Conservation (phyloP, 2,329 filamentous ascomycete species). For the Fusarium napiforme region DNA sequence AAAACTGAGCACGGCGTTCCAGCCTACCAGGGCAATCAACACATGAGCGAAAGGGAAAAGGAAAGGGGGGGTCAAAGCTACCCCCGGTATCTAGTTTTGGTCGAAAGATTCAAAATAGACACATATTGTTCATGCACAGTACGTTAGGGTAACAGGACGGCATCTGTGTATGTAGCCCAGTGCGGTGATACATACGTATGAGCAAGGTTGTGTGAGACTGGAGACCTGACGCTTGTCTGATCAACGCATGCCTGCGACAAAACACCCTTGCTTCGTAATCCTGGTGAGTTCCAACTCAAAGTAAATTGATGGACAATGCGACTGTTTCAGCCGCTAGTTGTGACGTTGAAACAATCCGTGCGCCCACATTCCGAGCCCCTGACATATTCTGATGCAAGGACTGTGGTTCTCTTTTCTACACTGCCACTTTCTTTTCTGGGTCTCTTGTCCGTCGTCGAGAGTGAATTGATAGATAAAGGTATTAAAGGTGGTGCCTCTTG, state of each 20-base stretch:
- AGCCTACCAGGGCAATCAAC: conserved; percentile 10
- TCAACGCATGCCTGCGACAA: conserved; percentile 30
- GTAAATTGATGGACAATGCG: conserved; percentile 14
- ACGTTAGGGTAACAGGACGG: background rate
- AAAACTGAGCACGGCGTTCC: conserved; percentile 38
- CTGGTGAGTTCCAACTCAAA: conserved; percentile 12
- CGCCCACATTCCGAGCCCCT: conserved; percentile 32
- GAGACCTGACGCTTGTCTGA: conserved; percentile 29
- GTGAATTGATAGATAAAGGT: conserved; percentile 23
- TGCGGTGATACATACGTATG: conserved; percentile 9
- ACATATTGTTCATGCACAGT: conserved; percentile 15
- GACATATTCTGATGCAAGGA: conserved; percentile 33
- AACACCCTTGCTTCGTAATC: conserved; percentile 15
- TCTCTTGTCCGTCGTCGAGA: background rate
- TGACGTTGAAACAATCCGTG: conserved; percentile 42
- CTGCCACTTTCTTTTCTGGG: conserved; percentile 10
- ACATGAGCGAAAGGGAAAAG: conserved; percentile 11
- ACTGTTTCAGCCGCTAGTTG: conserved; percentile 42
- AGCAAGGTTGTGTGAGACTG: conserved; percentile 3
- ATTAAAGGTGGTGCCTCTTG: background rate
- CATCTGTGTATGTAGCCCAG: background rate
- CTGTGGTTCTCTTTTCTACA: conserved; percentile 2
- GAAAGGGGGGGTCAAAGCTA: background rate
- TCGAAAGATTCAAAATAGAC: conserved; percentile 32
- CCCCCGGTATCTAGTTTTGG: conserved; percentile 6